A percentile compares a stretch with the other conserved stretches of the same genome.
These are phyloP conservation scores for Stenogyne calaminthoides DNA, from an alignment of 305 asterid genomes.

Conservation along the genomic window DNA sequence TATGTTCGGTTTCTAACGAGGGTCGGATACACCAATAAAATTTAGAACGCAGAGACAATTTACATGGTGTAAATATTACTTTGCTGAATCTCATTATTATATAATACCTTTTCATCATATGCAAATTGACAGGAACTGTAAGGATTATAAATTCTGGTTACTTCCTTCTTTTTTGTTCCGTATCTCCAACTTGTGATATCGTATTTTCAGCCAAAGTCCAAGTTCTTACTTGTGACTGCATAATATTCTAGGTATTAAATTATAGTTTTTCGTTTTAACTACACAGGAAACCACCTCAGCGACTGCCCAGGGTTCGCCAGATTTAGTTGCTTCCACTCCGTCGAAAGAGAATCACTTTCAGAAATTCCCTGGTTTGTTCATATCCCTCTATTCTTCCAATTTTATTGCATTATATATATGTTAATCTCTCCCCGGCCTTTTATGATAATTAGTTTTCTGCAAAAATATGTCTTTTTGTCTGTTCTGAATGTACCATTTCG, in stretches of 20 bases:
- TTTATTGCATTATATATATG: neutral
- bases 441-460: neutral
- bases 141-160: neutral
- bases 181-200: neutral
- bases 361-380: conserved; percentile 55
- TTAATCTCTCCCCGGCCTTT: neutral
- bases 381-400: neutral
- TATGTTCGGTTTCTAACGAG: neutral
- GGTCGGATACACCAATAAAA: neutral
- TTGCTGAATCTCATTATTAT: neutral
- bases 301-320: conserved; percentile 41
- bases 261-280: conserved; percentile 14
- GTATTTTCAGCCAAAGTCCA: neutral
- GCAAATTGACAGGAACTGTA: neutral
- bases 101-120: neutral
- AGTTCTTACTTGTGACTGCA: neutral
- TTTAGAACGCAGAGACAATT: neutral
- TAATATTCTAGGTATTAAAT: neutral
- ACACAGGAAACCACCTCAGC: conserved; percentile 39
- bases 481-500: neutral
- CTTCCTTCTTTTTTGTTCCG: neutral
- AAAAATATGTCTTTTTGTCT: neutral
- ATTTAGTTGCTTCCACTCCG: conserved; percentile 38
- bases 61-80: neutral
- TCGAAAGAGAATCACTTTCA: conserved; percentile 40